Base-by-base conservation (phyloP, 2,329 filamentous ascomycete species). In the Diaporthe amygdali region DNA sequence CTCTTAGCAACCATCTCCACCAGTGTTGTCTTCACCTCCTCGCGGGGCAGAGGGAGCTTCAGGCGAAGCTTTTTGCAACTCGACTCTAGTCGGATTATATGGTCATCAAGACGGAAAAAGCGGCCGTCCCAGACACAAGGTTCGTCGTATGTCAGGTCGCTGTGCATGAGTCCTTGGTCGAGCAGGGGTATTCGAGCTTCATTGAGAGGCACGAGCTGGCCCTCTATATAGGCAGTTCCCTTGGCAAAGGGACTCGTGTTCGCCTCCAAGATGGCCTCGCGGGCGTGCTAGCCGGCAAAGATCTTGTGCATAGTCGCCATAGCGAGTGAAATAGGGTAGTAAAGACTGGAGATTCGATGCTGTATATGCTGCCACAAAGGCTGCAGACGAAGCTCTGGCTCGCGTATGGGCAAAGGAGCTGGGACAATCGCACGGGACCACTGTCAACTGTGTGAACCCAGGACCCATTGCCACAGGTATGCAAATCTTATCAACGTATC, bases 311-410 rank as follows among this genome's bases (percentile, higher is more conserved):
- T 64, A 10, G 59, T 37, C 25, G 44, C 12, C 59, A 64, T 64
- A n/a, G n/a, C n/a, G n/a, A n/a, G n/a, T n/a, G n/a, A n/a, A n/a
- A n/a, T n/a, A n/a, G n/a, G n/a, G n/a, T n/a, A n/a, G n/a, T n/a
- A n/a, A n/a, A n/a, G n/a, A n/a, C n/a, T n/a, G n/a, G n/a, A n/a
- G n/a, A n/a, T n/a, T n/a, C n/a, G n/a, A n/a, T 74, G 86, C 85
- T 14, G 83, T 91, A 61, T 91, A 91, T 75, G 88, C 87, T 9
- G 89, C 87, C 20, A 89, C 86, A 56, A 91, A 91, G 76, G 89
- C 87, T 1, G 88, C 89, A 0, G 78, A 91, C 7, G 89, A 91
- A 77, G 85, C 87, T 46, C 89, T 91, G 85, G 90, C 89, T 17
- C 82, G 89, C n/a, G 86, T 87, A 0, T 91, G 89, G 89, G 83